Evolutionary conservation across 1,284 basidiomycete species (phyloP), one percentile per base, ranked within the genome.

Genomic region (Microbotryomycetes sp.): DNA sequence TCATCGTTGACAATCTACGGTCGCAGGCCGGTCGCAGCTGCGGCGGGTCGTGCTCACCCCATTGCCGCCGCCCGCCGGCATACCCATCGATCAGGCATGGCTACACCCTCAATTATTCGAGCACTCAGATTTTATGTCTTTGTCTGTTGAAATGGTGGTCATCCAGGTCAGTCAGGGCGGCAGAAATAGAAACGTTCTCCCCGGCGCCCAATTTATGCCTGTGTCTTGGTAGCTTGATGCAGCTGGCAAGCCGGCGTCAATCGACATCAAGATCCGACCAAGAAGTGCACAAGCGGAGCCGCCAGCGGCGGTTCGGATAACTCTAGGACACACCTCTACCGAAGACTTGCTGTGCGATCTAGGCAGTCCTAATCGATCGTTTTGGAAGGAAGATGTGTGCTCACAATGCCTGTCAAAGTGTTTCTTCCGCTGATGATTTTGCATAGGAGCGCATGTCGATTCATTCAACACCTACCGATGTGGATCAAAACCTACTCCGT

Each of bases 361-460:
- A 1, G 71, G 72, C 3, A 58, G 64, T 15, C 66, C 72, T 1
- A 27, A 67, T 2, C 58, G 72, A 28, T 60, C 63, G 7, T 72
- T 71, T 48, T 73, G 70, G 64, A 73, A 73, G 51, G 69, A 72
- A 52, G 72, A 73, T 55, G 72, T 72, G 28, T 49, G 70, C 48
- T 21, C 46, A n/a, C n/a, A n/a, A n/a, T n/a, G n/a, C n/a, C n/a
- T n/a, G n/a, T n/a, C n/a, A n/a, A n/a, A n/a, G n/a, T n/a, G n/a
- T 61, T 3, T 3, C 3, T 5, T 21, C 6, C 3, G 7, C 3
- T 26, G 3, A 29, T 52, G 26, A 30, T 2, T 30, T 23, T 45
- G 2, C 30, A 18, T 49, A 71, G 70, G 67, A 72, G 35, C 70
- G 70, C n/a, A 59, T 72, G 52, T 57, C 62, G 1, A 69, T 71